A percentile compares a stretch with the other conserved stretches of the same genome.
Conservation (phyloP, 257 asterid genomes). For the Penstemon eatonii region DNA sequence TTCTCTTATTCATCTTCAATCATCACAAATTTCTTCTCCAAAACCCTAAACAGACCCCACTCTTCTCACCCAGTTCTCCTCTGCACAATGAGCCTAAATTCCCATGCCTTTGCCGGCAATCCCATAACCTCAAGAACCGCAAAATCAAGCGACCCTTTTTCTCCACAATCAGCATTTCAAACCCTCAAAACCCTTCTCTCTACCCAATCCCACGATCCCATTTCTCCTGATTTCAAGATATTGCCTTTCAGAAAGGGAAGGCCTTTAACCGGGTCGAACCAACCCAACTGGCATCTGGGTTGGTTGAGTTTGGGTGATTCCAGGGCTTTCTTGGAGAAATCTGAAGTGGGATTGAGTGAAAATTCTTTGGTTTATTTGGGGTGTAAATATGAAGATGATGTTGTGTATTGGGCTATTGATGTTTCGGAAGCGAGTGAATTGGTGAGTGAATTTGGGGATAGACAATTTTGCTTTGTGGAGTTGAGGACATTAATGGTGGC, state of each 20-base stretch:
- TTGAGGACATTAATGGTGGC: slow-evolving; percentile 97
- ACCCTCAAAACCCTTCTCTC: slow-evolving; percentile 63
- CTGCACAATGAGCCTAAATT: slow-evolving; percentile 33
- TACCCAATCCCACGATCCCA: slow-evolving; percentile 37
- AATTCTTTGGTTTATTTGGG: slow-evolving; percentile 81
- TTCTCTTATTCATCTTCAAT: background rate
- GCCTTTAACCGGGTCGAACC: slow-evolving; percentile 65
- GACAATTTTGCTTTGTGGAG: slow-evolving; percentile 78
- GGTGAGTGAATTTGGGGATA: slow-evolving; percentile 61
- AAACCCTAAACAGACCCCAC: slow-evolving; percentile 19
- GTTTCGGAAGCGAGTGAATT: slow-evolving; percentile 66
- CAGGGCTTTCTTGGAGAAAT: slow-evolving; percentile 56
- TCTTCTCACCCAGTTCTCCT: slow-evolving; percentile 23
- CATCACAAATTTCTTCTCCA: slow-evolving; percentile 32
- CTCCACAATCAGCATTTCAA: slow-evolving; percentile 73
- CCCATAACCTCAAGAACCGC: slow-evolving; percentile 64
- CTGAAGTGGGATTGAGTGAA: slow-evolving; percentile 60
- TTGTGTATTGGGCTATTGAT: slow-evolving; percentile 91
- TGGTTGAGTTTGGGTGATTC: slow-evolving; percentile 80
- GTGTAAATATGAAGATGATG: slow-evolving; percentile 53
- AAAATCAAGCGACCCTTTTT: slow-evolving; percentile 58
- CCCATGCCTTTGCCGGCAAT: slow-evolving; percentile 83
- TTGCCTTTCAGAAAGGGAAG: slow-evolving; percentile 86
- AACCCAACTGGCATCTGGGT: slow-evolving; percentile 71
- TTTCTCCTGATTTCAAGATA: slow-evolving; percentile 66